phyloP scores from a whole-genome alignment of 2,329 filamentous ascomycete genomes.

The Monilinia fructicola region DNA sequence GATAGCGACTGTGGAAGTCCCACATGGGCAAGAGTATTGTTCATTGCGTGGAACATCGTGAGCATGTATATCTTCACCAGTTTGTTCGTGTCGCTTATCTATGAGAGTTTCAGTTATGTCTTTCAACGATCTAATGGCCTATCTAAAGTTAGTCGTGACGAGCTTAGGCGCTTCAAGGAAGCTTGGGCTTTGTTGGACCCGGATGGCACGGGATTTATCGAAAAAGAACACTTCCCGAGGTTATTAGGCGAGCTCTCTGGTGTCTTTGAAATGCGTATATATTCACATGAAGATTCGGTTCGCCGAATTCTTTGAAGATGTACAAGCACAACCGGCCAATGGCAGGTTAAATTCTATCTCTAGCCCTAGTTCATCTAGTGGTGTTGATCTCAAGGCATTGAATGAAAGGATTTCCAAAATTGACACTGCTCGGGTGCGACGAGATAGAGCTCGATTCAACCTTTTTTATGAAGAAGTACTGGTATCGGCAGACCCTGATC shows the following conservation, averaged over 20 bases:
- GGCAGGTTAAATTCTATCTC: slow-evolving; percentile 54
- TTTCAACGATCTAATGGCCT: slow-evolving; percentile 96
- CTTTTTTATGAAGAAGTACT: slow-evolving; percentile 97
- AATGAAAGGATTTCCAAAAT: slow-evolving; percentile 71
- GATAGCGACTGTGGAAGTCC: slow-evolving; percentile 90
- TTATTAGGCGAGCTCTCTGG: slow-evolving; percentile 90
- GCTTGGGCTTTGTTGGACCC: slow-evolving; percentile 97
- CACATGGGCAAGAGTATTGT: slow-evolving; percentile 82
- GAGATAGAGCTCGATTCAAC: slow-evolving; percentile 77
- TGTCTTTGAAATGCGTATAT: slow-evolving; percentile 95
- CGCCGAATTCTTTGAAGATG: slow-evolving; percentile 85
- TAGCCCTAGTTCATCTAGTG: slow-evolving; percentile 51
- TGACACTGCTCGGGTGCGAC: slow-evolving; percentile 71
- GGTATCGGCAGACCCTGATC: slow-evolving; percentile 85
- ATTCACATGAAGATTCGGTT: slow-evolving; percentile 86
- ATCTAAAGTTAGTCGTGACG: slow-evolving; percentile 84
- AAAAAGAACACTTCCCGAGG: slow-evolving; percentile 83
- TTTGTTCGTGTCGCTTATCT: slow-evolving; percentile 96
- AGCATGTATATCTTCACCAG: slow-evolving; percentile 99
- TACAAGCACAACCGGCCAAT: slow-evolving; percentile 47
- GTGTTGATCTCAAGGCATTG: slow-evolving; percentile 71
- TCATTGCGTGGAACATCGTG: slow-evolving; percentile 97
- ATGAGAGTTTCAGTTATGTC: slow-evolving; percentile 98
- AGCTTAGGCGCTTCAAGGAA: slow-evolving; percentile 95
- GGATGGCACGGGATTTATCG: slow-evolving; percentile 85